A percentile compares a stretch with the other conserved stretches of the same genome.
Evolutionary conservation across 495 filamentous ascomycete species (phyloP).

Genomic region (Neurospora sp.): DNA sequence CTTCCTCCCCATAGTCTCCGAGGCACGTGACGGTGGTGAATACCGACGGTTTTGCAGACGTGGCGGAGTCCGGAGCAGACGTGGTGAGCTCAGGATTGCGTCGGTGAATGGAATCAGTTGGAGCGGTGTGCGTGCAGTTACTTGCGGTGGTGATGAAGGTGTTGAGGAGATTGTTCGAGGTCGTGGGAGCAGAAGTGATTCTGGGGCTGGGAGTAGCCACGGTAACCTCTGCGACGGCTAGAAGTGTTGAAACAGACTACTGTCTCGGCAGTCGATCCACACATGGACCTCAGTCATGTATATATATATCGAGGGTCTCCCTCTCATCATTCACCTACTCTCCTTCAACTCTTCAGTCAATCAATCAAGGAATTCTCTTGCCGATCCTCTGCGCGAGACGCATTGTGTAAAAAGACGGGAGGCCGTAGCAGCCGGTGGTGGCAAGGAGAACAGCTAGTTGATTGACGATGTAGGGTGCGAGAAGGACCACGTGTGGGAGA

Average conservation of each 20-base stretch:
- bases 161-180: background rate
- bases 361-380: too few species aligned
- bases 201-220: background rate
- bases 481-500: too few species aligned
- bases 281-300: too few species aligned
- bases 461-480: too few species aligned
- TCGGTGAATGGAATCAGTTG: background rate
- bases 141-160: background rate
- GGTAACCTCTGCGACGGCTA: background rate
- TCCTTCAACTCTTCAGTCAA: too few species aligned
- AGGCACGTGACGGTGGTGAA: background rate
- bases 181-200: background rate
- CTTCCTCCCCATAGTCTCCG: background rate
- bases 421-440: background rate
- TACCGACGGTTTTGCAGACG: background rate
- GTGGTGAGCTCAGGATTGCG: background rate
- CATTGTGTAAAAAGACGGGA: background rate
- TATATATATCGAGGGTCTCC: too few species aligned
- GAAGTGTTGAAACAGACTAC: too few species aligned
- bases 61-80: background rate
- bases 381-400: too few species aligned
- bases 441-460: background rate
- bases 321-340: too few species aligned
- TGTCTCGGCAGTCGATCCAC: too few species aligned
- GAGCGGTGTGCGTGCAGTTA: background rate